Conservation (phyloP, 2,329 filamentous ascomycete genomes). For the Periconia sp. region DNA sequence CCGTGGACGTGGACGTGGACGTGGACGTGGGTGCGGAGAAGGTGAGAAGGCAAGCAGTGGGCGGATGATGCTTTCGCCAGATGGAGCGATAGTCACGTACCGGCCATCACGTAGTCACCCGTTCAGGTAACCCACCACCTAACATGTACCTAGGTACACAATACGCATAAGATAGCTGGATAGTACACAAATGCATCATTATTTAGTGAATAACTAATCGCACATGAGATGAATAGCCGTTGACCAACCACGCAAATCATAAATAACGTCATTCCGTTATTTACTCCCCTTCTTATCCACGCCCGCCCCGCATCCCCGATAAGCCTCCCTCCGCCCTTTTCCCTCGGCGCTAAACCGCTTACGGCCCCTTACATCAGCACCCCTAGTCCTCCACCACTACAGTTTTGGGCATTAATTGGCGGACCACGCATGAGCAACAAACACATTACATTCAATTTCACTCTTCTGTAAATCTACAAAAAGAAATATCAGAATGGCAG, state of each 20-base stretch:
- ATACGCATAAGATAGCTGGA: too few relatives aligned
- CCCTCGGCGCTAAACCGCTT: background rate
- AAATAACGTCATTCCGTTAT: too few relatives aligned
- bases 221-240: too few relatives aligned
- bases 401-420: background rate
- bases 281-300: too few relatives aligned
- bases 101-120: background rate
- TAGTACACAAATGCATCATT: too few relatives aligned
- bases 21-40: background rate
- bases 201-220: too few relatives aligned
- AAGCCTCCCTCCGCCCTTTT: slow-evolving; percentile 1
- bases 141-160: background rate
- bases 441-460: background rate
- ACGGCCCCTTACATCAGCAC: slow-evolving; percentile 3
- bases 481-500: slow-evolving; percentile 19
- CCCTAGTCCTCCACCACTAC: background rate
- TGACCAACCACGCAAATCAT: too few relatives aligned
- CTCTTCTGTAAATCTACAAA: background rate
- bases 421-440: too few relatives aligned
- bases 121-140: background rate
- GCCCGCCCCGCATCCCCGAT: background rate
- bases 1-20: background rate
- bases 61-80: slow-evolving; percentile 30
- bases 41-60: background rate
- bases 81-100: background rate